Evolutionary conservation across 371 early-diverging fungal species (phyloP).

Genomic region (Entomophthora muscae): DNA sequence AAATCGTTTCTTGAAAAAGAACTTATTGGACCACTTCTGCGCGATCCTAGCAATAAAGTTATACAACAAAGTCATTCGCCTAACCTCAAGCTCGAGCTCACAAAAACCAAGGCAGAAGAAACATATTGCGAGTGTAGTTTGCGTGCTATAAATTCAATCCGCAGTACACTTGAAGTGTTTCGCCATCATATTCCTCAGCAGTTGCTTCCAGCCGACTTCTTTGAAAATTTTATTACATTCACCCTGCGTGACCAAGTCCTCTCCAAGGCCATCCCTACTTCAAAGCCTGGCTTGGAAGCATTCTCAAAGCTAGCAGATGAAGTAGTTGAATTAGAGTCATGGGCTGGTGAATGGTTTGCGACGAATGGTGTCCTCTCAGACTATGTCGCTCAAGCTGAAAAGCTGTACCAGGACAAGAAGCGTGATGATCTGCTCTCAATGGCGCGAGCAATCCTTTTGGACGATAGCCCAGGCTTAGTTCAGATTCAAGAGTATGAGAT

Average conservation of each 20-base stretch:
- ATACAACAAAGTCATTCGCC: no score
- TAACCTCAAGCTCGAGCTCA: neutral
- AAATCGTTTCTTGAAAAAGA: neutral
- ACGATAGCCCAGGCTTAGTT: neutral
- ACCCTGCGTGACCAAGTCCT: neutral
- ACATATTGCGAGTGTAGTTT: neutral
- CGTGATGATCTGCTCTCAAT: neutral
- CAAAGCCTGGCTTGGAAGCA: neutral
- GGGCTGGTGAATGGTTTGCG: neutral
- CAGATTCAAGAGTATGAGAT: neutral
- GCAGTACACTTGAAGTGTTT: neutral
- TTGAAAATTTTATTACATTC: neutral
- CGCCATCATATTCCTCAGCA: neutral
- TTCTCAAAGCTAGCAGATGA: neutral
- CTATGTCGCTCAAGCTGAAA: neutral
- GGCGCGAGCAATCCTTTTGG: neutral
- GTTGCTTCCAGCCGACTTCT: neutral
- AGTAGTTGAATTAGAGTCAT: neutral
- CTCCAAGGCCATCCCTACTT: neutral
- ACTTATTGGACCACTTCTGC: neutral
- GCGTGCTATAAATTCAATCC: neutral
- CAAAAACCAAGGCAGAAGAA: neutral
- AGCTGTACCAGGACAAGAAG: neutral
- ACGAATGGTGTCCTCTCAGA: neutral
- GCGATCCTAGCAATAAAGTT: neutral